A percentile compares a stretch with the other conserved stretches of the same genome.
These are phyloP conservation scores for Pleoardoris graminearum DNA, from an alignment of 2,329 filamentous ascomycete species.

Conservation along the genomic window DNA sequence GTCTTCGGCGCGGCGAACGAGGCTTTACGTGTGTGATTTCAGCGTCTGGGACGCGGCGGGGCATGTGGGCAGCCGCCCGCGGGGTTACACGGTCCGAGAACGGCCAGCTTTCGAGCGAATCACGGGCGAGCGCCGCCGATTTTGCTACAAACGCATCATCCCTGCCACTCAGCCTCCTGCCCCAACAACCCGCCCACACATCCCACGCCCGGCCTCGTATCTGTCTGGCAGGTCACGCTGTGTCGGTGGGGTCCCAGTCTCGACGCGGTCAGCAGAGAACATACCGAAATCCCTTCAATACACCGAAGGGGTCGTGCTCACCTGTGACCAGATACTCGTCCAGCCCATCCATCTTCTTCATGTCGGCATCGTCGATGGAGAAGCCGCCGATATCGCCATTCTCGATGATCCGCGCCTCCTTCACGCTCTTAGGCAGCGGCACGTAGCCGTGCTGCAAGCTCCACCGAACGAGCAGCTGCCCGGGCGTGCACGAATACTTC, in stretches of 20 bases:
- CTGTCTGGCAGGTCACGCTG: conserved; percentile 24
- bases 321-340: conserved; percentile 73
- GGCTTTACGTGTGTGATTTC: conserved; percentile 25
- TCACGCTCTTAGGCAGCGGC: conserved; percentile 73
- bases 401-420: conserved; percentile 63
- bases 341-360: conserved; percentile 64
- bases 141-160: not conserved
- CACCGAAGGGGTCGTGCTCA: conserved; percentile 20
- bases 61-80: not conserved
- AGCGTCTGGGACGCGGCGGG: conserved; percentile 13
- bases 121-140: not conserved
- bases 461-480: conserved; percentile 78
- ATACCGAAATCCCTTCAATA: too few relatives aligned
- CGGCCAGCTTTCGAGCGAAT: not conserved
- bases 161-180: not conserved
- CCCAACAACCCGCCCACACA: conserved; percentile 10
- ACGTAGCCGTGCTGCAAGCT: conserved; percentile 74
- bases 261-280: conserved; percentile 20
- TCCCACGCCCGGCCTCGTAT: conserved; percentile 23
- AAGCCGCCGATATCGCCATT: conserved; percentile 67
- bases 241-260: conserved; percentile 55
- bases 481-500: conserved; percentile 71
- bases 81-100: not conserved
- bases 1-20: conserved; percentile 26
- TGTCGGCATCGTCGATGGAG: conserved; percentile 64